Conservation (phyloP, 2,329 filamentous ascomycete species). For the Ciborinia camelliae region DNA sequence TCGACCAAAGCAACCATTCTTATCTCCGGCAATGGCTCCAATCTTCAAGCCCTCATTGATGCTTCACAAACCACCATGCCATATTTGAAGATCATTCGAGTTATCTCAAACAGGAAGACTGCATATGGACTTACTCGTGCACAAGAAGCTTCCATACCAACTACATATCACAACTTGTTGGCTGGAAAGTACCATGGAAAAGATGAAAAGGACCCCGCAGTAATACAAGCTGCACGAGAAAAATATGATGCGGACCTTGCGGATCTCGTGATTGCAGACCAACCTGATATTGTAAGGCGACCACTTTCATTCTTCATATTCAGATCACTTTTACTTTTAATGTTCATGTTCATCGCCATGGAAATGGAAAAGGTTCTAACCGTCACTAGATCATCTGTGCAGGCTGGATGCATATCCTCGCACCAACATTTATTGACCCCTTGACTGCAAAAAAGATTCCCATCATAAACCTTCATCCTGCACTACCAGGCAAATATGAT, state of each 20-base stretch:
- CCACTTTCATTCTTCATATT: not conserved
- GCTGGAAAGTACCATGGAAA: constrained; percentile 43
- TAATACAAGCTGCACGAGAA: constrained; percentile 49
- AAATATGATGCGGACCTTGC: constrained; percentile 67
- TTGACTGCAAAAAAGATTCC: constrained; percentile 51
- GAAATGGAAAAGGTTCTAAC: not conserved
- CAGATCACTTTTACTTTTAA: not conserved
- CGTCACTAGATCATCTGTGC: constrained; percentile 54
- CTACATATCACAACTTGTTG: constrained; percentile 63
- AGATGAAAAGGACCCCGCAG: constrained; percentile 42
- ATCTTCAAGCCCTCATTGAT: constrained; percentile 63
- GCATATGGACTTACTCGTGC: constrained; percentile 64
- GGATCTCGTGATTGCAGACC: constrained; percentile 49
- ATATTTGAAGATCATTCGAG: constrained; percentile 51
- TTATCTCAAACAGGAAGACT: constrained; percentile 63
- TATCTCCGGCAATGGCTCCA: constrained; percentile 66
- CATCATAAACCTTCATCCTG: constrained; percentile 68
- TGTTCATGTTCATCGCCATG: too few species aligned
- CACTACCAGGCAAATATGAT: constrained; percentile 67
- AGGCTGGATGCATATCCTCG: constrained; percentile 70
- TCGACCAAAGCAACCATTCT: constrained; percentile 52
- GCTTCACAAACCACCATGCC: constrained; percentile 44
- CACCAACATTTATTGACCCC: constrained; percentile 58
- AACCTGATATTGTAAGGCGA: constrained; percentile 47
- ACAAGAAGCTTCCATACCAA: constrained; percentile 55